Evolutionary conservation across 805 yeast species (phyloP).

Genomic region (Sugiyamaella qingdaonensis): DNA sequence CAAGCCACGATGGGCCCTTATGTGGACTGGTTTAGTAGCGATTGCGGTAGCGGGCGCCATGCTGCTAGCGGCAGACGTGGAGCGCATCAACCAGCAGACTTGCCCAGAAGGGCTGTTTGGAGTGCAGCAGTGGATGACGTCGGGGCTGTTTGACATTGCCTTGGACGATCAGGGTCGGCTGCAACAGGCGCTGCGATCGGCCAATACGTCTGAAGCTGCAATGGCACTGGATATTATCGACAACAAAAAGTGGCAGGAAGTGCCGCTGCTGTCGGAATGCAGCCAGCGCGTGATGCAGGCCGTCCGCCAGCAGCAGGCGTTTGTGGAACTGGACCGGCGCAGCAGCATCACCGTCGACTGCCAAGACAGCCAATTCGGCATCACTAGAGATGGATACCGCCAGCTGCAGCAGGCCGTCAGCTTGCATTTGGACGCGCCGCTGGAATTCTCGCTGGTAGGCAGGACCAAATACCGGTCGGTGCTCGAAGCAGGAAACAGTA

Average conservation of each 20-base stretch:
- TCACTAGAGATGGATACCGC: neutral
- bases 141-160: neutral
- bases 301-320: neutral
- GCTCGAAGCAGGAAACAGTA: slow-evolving; percentile 1
- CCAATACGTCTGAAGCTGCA: neutral
- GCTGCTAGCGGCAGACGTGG: neutral
- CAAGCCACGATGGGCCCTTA: no score
- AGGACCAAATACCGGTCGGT: slow-evolving; percentile 3
- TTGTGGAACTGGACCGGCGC: neutral
- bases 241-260: neutral
- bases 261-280: neutral
- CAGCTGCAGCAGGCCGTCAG: neutral
- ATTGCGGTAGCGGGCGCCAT: neutral
- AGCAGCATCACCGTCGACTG: neutral
- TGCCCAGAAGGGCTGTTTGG: slow-evolving; percentile 2
- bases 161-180: neutral
- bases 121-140: neutral
- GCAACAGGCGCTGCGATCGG: neutral
- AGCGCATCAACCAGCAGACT: neutral
- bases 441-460: neutral
- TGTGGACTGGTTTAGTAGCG: neutral
- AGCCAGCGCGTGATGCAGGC: neutral
- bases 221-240: neutral
- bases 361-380: neutral
- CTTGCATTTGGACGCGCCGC: neutral